Percentiles rank a stretch among this genome's conserved stretches.
These are phyloP conservation scores for Puccinia sorghi DNA, from an alignment of 1,284 basidiomycete genomes.

Conservation along the genomic window DNA sequence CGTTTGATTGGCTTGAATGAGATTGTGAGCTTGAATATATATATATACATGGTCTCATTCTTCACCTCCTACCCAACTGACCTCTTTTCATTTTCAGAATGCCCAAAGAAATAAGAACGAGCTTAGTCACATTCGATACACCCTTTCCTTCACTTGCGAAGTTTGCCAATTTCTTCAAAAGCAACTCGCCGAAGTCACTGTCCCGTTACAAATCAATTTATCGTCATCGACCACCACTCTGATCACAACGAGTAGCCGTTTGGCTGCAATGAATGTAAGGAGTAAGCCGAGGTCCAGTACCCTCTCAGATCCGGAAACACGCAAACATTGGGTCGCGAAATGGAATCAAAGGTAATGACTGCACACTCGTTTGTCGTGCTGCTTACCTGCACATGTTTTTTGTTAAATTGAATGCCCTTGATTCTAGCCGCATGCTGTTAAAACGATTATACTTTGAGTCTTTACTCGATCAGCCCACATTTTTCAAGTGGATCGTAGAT, in stretches of 20 bases:
- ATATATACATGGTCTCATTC: slow-evolving; percentile 13
- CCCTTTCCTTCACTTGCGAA: slow-evolving; percentile 36
- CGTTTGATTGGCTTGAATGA: slow-evolving; percentile 93
- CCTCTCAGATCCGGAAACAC: slow-evolving; percentile 68
- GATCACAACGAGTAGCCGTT: slow-evolving; percentile 18
- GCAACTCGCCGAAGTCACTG: slow-evolving; percentile 77
- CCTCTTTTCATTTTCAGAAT: slow-evolving; percentile 27
- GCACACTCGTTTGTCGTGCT: not conserved
- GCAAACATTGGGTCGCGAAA: slow-evolving; percentile 75
- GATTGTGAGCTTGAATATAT: slow-evolving; percentile 64
- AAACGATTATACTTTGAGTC: slow-evolving; percentile 73
- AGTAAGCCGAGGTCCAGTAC: slow-evolving; percentile 72
- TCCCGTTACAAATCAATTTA: slow-evolving; percentile 73
- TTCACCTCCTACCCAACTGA: not conserved
- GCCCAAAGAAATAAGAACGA: slow-evolving; percentile 49
- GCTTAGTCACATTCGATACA: slow-evolving; percentile 48
- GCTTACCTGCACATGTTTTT: not conserved
- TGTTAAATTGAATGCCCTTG: no score
- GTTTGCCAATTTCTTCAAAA: slow-evolving; percentile 71
- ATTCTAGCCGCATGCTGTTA: slow-evolving; percentile 55
- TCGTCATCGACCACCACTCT: slow-evolving; percentile 57
- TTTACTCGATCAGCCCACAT: slow-evolving; percentile 76
- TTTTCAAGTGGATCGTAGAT: slow-evolving; percentile 80
- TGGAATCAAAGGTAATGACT: slow-evolving; percentile 71
- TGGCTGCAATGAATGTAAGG: slow-evolving; percentile 65